Evolutionary conservation across 441 rosid species (phyloP).

Genomic region (Pelargonium australe): DNA sequence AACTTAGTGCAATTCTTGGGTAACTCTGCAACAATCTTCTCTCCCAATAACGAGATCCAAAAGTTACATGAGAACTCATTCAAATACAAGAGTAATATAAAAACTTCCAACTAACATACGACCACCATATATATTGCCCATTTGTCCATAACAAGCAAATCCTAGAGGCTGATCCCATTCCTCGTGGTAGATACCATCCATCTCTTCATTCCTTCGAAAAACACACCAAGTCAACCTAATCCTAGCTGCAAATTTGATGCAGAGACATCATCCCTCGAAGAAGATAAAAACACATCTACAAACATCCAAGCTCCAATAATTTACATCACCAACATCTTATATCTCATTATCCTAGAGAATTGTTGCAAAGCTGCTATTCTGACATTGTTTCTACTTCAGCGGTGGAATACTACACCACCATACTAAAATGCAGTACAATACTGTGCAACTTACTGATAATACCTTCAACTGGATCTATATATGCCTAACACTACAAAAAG

Average conservation of each 20-base stretch:
- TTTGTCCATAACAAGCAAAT: slow-evolving; percentile 3
- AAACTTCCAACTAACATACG: neutral
- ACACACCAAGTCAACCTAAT: neutral
- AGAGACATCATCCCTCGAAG: neutral
- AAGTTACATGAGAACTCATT: no score
- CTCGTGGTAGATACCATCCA: no score
- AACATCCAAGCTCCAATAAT: slow-evolving; percentile 12
- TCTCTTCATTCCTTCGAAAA: neutral
- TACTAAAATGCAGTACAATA: neutral
- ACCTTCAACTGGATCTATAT: neutral
- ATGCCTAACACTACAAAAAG: slow-evolving; percentile 3
- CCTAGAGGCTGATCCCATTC: no score
- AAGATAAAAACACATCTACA: slow-evolving; percentile 14
- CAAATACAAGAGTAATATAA: neutral
- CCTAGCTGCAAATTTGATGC: slow-evolving; percentile 1
- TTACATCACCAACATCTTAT: slow-evolving; percentile 11
- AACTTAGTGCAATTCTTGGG: neutral
- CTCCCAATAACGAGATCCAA: neutral
- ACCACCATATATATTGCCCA: slow-evolving; percentile 6
- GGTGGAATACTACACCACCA: neutral
- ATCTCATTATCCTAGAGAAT: slow-evolving; percentile 9
- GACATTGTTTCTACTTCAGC: slow-evolving; percentile 9
- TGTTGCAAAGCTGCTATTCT: slow-evolving; percentile 2
- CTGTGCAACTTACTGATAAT: neutral
- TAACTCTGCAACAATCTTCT: neutral